Evolutionary conservation across 495 filamentous ascomycete species (phyloP).

Genomic region (Penicillium herquei): DNA sequence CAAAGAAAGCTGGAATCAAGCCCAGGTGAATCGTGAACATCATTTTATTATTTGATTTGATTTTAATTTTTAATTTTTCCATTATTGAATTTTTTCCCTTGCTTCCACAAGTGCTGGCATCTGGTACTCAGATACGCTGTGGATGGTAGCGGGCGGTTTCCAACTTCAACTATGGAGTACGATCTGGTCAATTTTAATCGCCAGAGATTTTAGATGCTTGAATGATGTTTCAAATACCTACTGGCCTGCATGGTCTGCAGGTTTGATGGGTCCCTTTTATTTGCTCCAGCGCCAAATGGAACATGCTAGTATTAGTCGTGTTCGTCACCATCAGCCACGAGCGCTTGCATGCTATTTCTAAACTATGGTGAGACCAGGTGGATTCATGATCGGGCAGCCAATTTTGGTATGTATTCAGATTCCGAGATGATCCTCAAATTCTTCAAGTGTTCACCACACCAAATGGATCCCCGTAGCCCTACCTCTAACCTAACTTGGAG

Average conservation of each 20-base stretch:
- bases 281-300: neutral
- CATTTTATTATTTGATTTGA: no score
- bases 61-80: no score
- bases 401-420: neutral
- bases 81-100: no score
- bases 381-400: neutral
- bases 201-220: no score
- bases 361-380: slow-evolving; percentile 2
- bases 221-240: neutral
- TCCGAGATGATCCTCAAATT: neutral
- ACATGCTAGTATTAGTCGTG: no score
- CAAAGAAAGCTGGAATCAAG: no score
- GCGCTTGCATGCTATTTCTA: slow-evolving; percentile 2
- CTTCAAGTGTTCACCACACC: neutral
- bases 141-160: no score
- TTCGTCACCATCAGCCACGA: slow-evolving; percentile 5
- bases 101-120: no score
- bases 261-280: neutral
- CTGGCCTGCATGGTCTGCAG: neutral
- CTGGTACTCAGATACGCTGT: no score
- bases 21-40: no score
- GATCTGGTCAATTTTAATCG: no score
- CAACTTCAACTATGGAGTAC: no score
- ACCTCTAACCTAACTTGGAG: neutral
- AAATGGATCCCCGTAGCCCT: neutral